Base-by-base conservation (phyloP, 1,139 yeast genomes). In the Eremothecium sinecaudum region DNA sequence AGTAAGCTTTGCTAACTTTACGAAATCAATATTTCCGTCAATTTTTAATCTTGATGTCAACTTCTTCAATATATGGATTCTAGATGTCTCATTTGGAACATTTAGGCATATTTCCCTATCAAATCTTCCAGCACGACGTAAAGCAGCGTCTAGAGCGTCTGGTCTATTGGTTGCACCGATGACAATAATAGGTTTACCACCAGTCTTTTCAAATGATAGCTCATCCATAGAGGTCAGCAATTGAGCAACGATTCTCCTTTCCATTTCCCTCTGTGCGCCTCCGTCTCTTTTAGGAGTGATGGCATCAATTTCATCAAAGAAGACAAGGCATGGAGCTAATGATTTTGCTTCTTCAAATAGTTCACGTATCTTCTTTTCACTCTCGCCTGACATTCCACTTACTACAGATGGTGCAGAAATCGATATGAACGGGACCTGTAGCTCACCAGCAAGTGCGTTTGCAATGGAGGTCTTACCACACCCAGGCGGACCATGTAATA, bases 321-420 rank as follows among this genome's bases (percentile, higher is more conserved):
- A 90, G 35, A 90, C 71, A 25, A 90, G 63, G 58, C 97, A 87
- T 3, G 98, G 98, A 1, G 98, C 98, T 38, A 86, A 56, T 5
- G 71, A 51, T 50, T 79, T 81, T 2, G 98, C 98, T 53, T 92
- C 98, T 28, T 86, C 96, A 51, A 90, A 90, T 25, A 90, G 67
- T 43, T 90, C 98, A 43, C 98, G 67, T 12, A 90, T 67, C 54
- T 87, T 87, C 64, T 90, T 90, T 56, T 92, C 98, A 39, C 92
- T 78, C 58, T 90, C 99, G 29, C 98, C 98, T n/a, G 95, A 83
- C 98, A 90, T 90, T n/a, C 99, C 98, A 39, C 95, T 82, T 0
- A 90, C 97, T 5, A 92, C 84, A 1, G 95, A 81, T 1, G 98
- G 98, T 0, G 99, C 98, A 14, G 94, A 81, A 1, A 90, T 71